Conservation (phyloP, 106 monocot genomes). For the Agapanthus africanus region DNA sequence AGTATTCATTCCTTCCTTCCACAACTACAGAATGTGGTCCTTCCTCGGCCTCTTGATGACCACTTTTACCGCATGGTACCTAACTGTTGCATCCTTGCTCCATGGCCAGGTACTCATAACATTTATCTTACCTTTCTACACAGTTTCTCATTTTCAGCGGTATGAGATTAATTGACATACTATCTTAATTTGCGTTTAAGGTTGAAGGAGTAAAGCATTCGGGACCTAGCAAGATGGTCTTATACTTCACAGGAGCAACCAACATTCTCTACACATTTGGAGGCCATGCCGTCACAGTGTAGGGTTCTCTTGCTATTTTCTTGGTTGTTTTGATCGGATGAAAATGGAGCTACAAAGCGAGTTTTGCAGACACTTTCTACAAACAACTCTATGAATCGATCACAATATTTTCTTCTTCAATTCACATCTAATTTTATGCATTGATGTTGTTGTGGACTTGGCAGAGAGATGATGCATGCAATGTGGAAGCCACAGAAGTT, state of each 20-base stretch:
- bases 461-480: slow-evolving; percentile 81
- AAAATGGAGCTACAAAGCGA: no score
- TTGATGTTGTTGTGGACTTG: background rate
- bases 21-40: slow-evolving; percentile 83
- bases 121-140: background rate
- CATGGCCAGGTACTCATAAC: slow-evolving; percentile 48
- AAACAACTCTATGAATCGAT: no score
- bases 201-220: slow-evolving; percentile 57
- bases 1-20: slow-evolving; percentile 81
- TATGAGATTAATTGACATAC: background rate
- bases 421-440: background rate
- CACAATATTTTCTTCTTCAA: no score
- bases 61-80: slow-evolving; percentile 73
- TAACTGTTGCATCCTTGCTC: slow-evolving; percentile 53
- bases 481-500: slow-evolving; percentile 82
- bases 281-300: slow-evolving; percentile 87
- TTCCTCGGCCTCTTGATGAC: slow-evolving; percentile 75
- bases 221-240: slow-evolving; percentile 62
- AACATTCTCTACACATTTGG: slow-evolving; percentile 87
- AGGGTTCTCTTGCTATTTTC: slow-evolving; percentile 3
- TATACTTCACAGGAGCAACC: slow-evolving; percentile 78
- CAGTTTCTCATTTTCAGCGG: background rate
- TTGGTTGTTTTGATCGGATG: no score
- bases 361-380: no score
- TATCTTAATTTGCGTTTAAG: slow-evolving; percentile 16